phyloP scores from a whole-genome alignment of 257 asterid species.

The Cordia subcordata region DNA sequence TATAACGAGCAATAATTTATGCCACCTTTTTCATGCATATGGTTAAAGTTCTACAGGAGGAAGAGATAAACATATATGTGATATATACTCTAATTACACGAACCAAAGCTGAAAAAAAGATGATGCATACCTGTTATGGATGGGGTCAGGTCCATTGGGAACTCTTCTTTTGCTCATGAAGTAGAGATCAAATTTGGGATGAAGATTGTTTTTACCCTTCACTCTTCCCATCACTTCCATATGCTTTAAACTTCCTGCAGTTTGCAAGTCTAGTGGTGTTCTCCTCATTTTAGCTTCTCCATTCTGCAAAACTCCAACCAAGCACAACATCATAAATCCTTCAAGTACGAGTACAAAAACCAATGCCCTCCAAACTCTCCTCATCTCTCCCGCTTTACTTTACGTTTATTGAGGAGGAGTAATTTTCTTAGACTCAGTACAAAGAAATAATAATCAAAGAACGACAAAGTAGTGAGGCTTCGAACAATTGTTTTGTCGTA shows the following conservation, averaged over 20 bases:
- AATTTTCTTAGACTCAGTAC: too few relatives aligned
- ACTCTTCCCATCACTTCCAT: slow-evolving; percentile 1
- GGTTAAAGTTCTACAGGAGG: too few relatives aligned
- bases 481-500: not conserved
- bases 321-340: not conserved
- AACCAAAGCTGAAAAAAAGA: not conserved
- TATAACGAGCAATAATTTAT: too few relatives aligned
- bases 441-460: too few relatives aligned
- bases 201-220: slow-evolving; percentile 7
- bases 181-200: slow-evolving; percentile 28
- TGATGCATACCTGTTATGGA: slow-evolving; percentile 64
- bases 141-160: slow-evolving; percentile 93
- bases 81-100: too few relatives aligned
- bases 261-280: slow-evolving; percentile 10
- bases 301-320: not conserved
- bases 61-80: too few relatives aligned
- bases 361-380: not conserved
- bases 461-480: too few relatives aligned
- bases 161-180: slow-evolving; percentile 56
- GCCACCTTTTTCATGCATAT: too few relatives aligned
- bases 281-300: slow-evolving; percentile 4
- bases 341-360: not conserved
- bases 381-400: not conserved
- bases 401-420: too few relatives aligned
- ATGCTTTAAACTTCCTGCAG: slow-evolving; percentile 13